Percentiles rank a stretch among this genome's conserved stretches.
Evolutionary conservation across 495 filamentous ascomycete genomes (phyloP).

Genomic region (Sabuloglossum arenarium): DNA sequence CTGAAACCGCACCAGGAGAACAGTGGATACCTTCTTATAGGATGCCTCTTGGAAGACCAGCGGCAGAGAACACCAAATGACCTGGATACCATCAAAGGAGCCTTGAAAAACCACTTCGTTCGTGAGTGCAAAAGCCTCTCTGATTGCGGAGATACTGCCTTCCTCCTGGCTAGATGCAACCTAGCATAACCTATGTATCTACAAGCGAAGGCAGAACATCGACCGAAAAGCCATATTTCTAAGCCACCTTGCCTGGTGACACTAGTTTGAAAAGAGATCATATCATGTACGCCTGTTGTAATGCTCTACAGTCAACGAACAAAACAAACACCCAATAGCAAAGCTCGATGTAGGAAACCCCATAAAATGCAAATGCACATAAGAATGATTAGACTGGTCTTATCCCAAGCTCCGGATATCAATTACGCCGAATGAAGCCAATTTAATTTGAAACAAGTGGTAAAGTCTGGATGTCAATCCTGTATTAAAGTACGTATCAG

Average conservation of each 20-base stretch:
- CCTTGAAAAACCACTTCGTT: neutral
- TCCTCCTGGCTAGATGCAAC: neutral
- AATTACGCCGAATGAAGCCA: neutral
- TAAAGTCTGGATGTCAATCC: neutral
- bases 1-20: too few species aligned
- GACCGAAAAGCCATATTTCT: neutral
- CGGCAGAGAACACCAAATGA: too few species aligned
- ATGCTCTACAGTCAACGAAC: neutral
- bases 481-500: neutral
- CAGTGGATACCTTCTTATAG: too few species aligned
- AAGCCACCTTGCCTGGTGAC: neutral
- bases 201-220: neutral
- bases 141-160: neutral
- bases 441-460: neutral
- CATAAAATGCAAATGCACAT: neutral
- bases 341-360: neutral
- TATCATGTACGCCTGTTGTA: neutral
- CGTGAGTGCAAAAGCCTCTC: neutral
- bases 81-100: too few species aligned
- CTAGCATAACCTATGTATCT: neutral
- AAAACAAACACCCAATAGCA: neutral
- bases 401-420: neutral
- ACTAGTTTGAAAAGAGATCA: neutral
- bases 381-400: neutral
- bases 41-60: too few species aligned